Base-by-base conservation (phyloP, 805 yeast genomes). In the Lipomyces lipofer region DNA sequence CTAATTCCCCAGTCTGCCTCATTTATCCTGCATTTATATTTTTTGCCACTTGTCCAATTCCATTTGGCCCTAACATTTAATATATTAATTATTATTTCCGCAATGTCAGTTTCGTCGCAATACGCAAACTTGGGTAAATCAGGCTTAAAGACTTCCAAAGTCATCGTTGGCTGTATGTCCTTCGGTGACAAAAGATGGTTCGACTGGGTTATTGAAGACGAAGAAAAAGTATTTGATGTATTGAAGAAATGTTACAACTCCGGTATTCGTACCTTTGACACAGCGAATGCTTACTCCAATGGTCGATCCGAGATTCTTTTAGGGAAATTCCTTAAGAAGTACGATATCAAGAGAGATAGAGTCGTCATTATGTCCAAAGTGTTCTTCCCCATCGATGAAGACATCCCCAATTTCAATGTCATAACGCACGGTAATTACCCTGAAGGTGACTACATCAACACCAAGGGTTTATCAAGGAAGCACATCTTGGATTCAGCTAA, bases 331-430 rank as follows among this genome's bases (percentile, higher is more conserved):
- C 59, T 82, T 56, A 74, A 73, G 58, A 71, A 74, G 54, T 80
- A 72, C 68, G 69, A 77, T 40, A 82, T 82, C 60, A 73, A 73
- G 4, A 71, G 85, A 60, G 79, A 78, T 42, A 73, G 72, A 36
- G 75, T 82, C 48, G 83, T 81, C 15, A 80, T 82, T 51, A 52
- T 82, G 59, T 67, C 82, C 28, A 82, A 82, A 67, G 73, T 19
- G 36, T 32, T 32, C 36, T 32, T 32, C 15, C 36, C 36, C 36
- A 32, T 32, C 36, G 36, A 32, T 32, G 36, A 32, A 32, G 36
- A 32, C 36, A 32, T 32, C 13, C 36, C 36, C 36, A 32, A 32
- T 32, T 32, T 32, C 13, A 32, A 32, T 8, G 36, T 32, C 36
- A 17, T 32, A n/a, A 32, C 36, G 15, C 36, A 32, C 36, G 36